Evolutionary conservation across 805 yeast genomes (phyloP), one percentile per base, ranked within the genome.

Genomic region (Cyberlindnera misumaiensis): DNA sequence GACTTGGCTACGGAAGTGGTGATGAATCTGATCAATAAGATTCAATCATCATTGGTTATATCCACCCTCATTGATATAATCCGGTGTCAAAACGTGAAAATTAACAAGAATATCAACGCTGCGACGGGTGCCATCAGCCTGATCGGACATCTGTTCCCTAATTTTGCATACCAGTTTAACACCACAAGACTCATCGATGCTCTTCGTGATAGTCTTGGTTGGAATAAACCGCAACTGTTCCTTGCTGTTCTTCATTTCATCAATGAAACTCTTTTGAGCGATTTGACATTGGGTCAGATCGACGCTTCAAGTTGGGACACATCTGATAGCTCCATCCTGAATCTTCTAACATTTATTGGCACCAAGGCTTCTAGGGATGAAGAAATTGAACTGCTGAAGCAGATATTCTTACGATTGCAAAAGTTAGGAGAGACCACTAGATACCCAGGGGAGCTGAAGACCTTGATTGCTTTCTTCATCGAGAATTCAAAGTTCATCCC

Each of bases 381-480:
- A 36, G 49, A 52, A 25, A 51, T 50, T 29, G 59, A 62, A 11
- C 14, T 35, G 34, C 60, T 65, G 55, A 58, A 48, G 27, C 53
- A 65, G 2, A 58, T 67, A 13, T 62, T 69, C 46, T 13, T 42
- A n/a, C 59, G 64, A 22, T 47, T 68, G 36, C 64, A 60, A 41
- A 38, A 40, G 10, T 38, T 67, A 25, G 56, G 49, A 35, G 62
- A 59, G 36, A 39, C 57, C 2, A 41, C 49, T 45, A 54, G 45
- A 34, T 61, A 70, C 15, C 55, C 54, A 2, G 73, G 77, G 1
- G 70, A 76, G 1, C 59, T 59, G 8, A 69, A 67, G 4, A 56
- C 54, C 10, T 47, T 77, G 24, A 56, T 75, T 2, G 54, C 56
- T 2, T 67, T 73, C 32, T 66, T 72, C 32, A 45, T 72, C 26